Conservation (phyloP, 345 rosid genomes). For the Sapria himalayana region DNA sequence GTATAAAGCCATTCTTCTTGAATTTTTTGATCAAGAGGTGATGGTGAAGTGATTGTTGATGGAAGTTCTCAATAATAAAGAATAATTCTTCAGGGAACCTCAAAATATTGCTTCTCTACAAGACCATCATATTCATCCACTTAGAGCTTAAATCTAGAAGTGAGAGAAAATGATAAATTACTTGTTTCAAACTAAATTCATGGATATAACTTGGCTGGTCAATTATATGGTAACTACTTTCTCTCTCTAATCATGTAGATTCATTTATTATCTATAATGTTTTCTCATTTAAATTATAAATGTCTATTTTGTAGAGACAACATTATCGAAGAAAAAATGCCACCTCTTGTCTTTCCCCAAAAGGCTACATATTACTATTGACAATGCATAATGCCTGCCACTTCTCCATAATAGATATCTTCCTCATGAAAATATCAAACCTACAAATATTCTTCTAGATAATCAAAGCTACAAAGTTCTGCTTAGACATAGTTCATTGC, state of each 20-base stretch:
- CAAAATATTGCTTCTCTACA: conserved; percentile 59
- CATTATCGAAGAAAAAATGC: conserved; percentile 79
- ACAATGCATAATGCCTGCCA: conserved; percentile 48
- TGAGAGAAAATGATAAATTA: conserved; percentile 85
- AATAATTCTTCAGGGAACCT: conserved; percentile 73
- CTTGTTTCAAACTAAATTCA: conserved; percentile 58
- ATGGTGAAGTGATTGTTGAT: conserved; percentile 90
- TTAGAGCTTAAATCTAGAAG: conserved; percentile 94
- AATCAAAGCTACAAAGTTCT: conserved; percentile 26
- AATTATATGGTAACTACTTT: conserved; percentile 49
- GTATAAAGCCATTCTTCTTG: conserved; percentile 84
- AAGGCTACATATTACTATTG: conserved; percentile 64
- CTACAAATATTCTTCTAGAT: conserved; percentile 55
- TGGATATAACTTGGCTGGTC: conserved; percentile 87
- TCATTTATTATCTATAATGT: not conserved
- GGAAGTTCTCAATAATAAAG: conserved; percentile 78
- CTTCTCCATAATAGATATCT: conserved; percentile 68
- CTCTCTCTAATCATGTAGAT: not conserved
- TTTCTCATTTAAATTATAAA: not conserved
- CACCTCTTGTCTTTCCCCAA: conserved; percentile 50
- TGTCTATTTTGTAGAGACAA: conserved; percentile 39
- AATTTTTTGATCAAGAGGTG: conserved; percentile 52
- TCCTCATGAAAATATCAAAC: conserved; percentile 78
- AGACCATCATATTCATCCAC: conserved; percentile 52
- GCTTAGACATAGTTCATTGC: conserved; percentile 54